phyloP scores from a whole-genome alignment of 208 protist genomes.

The Crithidia fasciculata region DNA sequence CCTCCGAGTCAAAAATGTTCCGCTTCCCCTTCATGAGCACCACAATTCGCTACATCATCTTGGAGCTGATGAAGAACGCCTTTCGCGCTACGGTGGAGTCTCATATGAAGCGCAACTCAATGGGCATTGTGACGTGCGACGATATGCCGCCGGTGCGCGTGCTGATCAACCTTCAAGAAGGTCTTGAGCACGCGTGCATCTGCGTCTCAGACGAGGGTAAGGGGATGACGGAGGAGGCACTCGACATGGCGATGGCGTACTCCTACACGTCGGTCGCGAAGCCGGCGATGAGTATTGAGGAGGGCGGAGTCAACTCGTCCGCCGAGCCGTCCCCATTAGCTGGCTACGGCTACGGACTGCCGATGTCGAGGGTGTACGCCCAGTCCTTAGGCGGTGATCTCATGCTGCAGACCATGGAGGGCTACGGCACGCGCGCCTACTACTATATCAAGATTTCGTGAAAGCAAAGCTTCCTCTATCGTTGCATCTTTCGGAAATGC shows the following conservation, averaged over 20 bases:
- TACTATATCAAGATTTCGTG: constrained; percentile 81
- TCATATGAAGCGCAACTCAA: constrained; percentile 76
- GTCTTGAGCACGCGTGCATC: constrained; percentile 83
- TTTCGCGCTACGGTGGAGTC: constrained; percentile 90
- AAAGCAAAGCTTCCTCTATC: too few species aligned
- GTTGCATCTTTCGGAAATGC: too few species aligned
- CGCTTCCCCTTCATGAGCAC: constrained; percentile 93
- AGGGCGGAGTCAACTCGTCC: constrained; percentile 16
- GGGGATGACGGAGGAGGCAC: constrained; percentile 77
- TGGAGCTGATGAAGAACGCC: constrained; percentile 96
- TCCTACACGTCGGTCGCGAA: constrained; percentile 92
- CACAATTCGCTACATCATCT: constrained; percentile 94
- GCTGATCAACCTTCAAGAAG: constrained; percentile 73
- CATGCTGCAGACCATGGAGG: constrained; percentile 92
- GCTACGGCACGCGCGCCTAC: constrained; percentile 93
- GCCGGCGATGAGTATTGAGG: constrained; percentile 45
- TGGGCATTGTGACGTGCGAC: constrained; percentile 72
- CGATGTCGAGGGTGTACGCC: constrained; percentile 93
- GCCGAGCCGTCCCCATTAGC: constrained; percentile 76
- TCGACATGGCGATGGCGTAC: constrained; percentile 92
- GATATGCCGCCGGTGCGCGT: constrained; percentile 86
- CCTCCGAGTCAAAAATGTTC: constrained; percentile 61
- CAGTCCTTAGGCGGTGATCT: constrained; percentile 94
- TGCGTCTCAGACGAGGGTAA: constrained; percentile 84
- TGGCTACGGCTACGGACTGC: constrained; percentile 95